Evolutionary conservation across 768 basidiomycete species (phyloP), one percentile per base, ranked within the genome.

Genomic region (Leccinum fibrillosum): DNA sequence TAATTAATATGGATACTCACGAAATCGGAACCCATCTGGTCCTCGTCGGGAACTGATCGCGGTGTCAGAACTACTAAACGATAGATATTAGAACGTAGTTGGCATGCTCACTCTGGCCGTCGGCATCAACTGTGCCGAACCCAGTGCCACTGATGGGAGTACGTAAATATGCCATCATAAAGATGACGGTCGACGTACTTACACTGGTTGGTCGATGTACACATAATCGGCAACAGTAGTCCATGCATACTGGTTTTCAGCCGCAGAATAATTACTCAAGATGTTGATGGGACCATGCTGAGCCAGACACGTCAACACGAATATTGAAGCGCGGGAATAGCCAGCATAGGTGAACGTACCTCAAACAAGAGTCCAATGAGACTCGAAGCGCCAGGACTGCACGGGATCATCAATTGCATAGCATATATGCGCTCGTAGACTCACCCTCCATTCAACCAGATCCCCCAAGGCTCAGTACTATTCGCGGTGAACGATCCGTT

Each of bases 141-240:
- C 87, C 88, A 11, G 77, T 76, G n/a, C 86, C 87, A 21, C 82
- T 81, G 59, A 34, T 30, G 23, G 12, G 21, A n/a, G 60, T 62
- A 64, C 39, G 57, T 44, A 23, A 53, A 34, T 2, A 1, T 17
- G 5, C 4, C 2, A 6, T 1, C 9, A 44, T 34, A 19, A 28
- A 23, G 6, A 26, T 1, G 23, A 15, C 9, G 9, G 10, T 9
- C 5, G 44, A 64, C 75, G 2, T 66, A 30, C 30, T 30, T 30
- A 75, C 66, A 86, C 86, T 53, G 88, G 89, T 56, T 89, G 85
- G 64, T 90, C 89, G 52, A 90, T 75, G 85, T 85, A 89, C 53
- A 89, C 79, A 61, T 82, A 84, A 35, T 57, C 64, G 5, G 84
- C 80, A 25, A 87, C 62, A 37, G 73, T 78, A 56, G 80, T 72